These are phyloP conservation scores for Eucalyptus caleyi DNA, from an alignment of 345 rosid species.

Conservation along the genomic window DNA sequence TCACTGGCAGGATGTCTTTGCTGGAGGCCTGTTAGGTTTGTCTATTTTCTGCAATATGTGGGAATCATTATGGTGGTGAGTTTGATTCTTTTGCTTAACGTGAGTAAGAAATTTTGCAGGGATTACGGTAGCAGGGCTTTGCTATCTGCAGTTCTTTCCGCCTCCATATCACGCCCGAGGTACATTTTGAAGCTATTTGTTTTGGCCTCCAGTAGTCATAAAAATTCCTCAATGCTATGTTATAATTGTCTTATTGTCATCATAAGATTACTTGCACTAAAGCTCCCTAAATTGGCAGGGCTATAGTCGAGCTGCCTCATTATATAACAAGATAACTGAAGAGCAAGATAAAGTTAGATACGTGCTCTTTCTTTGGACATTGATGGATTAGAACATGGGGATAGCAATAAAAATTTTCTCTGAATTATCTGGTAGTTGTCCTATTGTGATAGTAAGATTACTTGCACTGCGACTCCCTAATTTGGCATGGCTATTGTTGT, in stretches of 20 bases:
- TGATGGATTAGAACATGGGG: neutral
- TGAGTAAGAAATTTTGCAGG: neutral
- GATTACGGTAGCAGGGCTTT: neutral
- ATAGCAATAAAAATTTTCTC: neutral
- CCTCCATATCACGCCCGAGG: conserved; percentile 1
- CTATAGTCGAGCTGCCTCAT: neutral
- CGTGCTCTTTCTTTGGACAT: neutral
- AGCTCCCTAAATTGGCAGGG: neutral
- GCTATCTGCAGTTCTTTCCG: conserved; percentile 6
- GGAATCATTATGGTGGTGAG: neutral
- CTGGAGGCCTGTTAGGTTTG: conserved; percentile 61
- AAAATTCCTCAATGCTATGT: neutral
- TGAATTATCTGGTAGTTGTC: neutral
- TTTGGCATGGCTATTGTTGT: neutral
- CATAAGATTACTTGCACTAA: neutral
- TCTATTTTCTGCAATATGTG: neutral
- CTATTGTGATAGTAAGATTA: neutral
- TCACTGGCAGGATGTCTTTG: conserved; percentile 84
- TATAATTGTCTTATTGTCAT: neutral
- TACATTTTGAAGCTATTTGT: neutral
- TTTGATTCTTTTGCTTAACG: neutral
- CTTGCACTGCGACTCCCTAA: neutral
- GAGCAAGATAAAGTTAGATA: neutral
- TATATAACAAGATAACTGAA: neutral
- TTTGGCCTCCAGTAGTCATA: neutral